Percentiles rank a stretch among this genome's conserved stretches.
Conservation (phyloP, 352 stramenopile species). For the Phytophthora hibernalis region DNA sequence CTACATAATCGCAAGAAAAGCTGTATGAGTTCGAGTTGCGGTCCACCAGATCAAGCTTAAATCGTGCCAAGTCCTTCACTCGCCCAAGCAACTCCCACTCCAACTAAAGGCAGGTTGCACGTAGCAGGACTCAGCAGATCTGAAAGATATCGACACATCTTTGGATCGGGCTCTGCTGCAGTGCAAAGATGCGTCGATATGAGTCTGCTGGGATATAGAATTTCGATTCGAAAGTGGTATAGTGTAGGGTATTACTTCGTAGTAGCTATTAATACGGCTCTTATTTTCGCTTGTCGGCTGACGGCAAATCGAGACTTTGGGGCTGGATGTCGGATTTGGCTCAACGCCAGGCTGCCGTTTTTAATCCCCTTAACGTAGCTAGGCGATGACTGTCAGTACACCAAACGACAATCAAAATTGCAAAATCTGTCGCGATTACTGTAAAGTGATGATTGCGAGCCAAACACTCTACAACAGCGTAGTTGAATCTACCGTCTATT, state of each 20-base stretch:
- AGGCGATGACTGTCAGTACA: no score
- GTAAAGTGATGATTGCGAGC: no score
- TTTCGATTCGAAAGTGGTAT: no score
- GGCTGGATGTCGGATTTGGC: constrained; percentile 6
- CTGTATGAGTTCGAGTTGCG: constrained; percentile 1
- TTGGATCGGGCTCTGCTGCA: constrained; percentile 44
- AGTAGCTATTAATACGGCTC: background rate
- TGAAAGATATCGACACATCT: constrained; percentile 43
- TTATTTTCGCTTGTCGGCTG: constrained; percentile 9
- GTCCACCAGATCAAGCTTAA: background rate
- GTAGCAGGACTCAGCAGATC: constrained; percentile 31
- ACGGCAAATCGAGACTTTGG: constrained; percentile 9
- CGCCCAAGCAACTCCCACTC: constrained; percentile 45
- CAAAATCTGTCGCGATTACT: no score
- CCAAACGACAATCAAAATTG: no score
- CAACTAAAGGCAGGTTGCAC: constrained; percentile 4
- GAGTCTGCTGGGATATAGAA: constrained; percentile 5
- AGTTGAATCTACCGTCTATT: no score
- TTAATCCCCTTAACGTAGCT: no score
- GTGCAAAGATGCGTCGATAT: no score
- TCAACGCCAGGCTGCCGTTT: no score
- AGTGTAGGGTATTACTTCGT: no score
- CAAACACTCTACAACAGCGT: no score
- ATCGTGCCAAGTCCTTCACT: constrained; percentile 47
- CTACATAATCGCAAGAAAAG: background rate